Conservation (phyloP, 768 basidiomycete species). For the Naganishia onofrii region DNA sequence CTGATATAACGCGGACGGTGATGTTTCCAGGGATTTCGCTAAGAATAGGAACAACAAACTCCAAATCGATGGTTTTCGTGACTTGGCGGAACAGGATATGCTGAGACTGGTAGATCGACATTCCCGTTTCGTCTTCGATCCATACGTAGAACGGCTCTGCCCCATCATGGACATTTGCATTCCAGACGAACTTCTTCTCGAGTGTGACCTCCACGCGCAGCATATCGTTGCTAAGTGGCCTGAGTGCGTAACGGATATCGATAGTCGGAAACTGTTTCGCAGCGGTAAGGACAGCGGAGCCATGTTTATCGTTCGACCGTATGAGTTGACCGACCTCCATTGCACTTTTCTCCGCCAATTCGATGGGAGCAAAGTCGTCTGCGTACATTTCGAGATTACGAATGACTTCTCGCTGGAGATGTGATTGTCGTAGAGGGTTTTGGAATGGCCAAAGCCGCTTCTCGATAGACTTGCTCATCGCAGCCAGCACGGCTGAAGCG, state of each 20-base stretch:
- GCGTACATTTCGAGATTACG: slow-evolving; percentile 75
- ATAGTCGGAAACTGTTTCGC: slow-evolving; percentile 81
- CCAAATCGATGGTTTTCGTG: slow-evolving; percentile 62
- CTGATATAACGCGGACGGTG: slow-evolving; percentile 71
- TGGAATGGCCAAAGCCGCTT: slow-evolving; percentile 92
- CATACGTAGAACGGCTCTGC: slow-evolving; percentile 91
- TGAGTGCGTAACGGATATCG: slow-evolving; percentile 64
- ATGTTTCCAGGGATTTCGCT: slow-evolving; percentile 55
- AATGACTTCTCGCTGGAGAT: slow-evolving; percentile 71
- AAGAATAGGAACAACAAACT: slow-evolving; percentile 76
- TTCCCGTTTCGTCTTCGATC: slow-evolving; percentile 81
- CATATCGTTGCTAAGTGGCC: slow-evolving; percentile 78
- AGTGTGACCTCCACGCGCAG: slow-evolving; percentile 71
- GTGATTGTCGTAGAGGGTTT: slow-evolving; percentile 71
- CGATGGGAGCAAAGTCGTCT: slow-evolving; percentile 71
- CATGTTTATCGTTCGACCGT: slow-evolving; percentile 81
- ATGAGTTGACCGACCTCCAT: slow-evolving; percentile 72
- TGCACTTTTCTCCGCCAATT: slow-evolving; percentile 68
- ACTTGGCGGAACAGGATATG: slow-evolving; percentile 69
- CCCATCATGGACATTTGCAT: slow-evolving; percentile 66
- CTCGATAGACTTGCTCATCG: slow-evolving; percentile 88
- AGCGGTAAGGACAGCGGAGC: slow-evolving; percentile 70
- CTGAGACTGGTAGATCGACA: slow-evolving; percentile 75
- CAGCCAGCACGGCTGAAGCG: slow-evolving; percentile 73
- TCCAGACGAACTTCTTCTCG: slow-evolving; percentile 75